Percentiles rank a stretch among this genome's conserved stretches.
Conservation (phyloP, 192 early-diverging fungal genomes). For the Dimargaris verticillata region DNA sequence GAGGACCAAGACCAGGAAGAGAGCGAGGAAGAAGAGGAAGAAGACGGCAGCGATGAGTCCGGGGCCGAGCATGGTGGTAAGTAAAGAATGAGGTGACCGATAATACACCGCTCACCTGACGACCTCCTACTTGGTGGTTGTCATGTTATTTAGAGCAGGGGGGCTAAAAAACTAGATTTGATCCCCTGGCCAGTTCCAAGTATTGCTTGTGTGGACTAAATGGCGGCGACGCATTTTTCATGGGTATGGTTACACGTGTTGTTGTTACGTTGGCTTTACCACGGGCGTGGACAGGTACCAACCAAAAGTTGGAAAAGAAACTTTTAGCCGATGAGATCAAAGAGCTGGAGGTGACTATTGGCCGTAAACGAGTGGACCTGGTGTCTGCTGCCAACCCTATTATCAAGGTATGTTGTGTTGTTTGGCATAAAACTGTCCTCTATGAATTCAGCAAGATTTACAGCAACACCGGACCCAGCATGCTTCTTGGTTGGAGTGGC, state of each 20-base stretch:
- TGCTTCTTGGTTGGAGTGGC: neutral
- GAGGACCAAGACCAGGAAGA: conserved; percentile 23
- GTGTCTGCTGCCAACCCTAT: conserved; percentile 48
- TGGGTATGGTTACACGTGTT: too few species aligned
- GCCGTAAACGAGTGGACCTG: conserved; percentile 34
- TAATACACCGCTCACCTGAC: too few species aligned
- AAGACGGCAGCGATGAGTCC: conserved; percentile 15
- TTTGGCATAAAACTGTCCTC: neutral
- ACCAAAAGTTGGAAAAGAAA: conserved; percentile 25
- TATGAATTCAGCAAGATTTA: neutral
- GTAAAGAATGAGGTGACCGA: too few species aligned
- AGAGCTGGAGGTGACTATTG: conserved; percentile 38
- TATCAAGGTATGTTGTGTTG: conserved; percentile 35
- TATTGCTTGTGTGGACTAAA: too few species aligned
- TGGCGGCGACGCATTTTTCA: too few species aligned
- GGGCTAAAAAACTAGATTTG: too few species aligned
- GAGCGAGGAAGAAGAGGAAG: conserved; percentile 15
- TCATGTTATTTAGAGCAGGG: too few species aligned
- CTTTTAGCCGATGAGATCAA: conserved; percentile 41
- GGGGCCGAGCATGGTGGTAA: conserved; percentile 5
- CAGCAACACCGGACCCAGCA: neutral
- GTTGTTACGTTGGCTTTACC: too few species aligned
- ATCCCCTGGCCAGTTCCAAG: too few species aligned
- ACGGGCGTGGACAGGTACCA: too few species aligned
- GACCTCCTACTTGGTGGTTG: too few species aligned